Evolutionary conservation across 371 early-diverging fungal genomes (phyloP), one percentile per base, ranked within the genome.

Genomic region (Dichotomocladium elegans): DNA sequence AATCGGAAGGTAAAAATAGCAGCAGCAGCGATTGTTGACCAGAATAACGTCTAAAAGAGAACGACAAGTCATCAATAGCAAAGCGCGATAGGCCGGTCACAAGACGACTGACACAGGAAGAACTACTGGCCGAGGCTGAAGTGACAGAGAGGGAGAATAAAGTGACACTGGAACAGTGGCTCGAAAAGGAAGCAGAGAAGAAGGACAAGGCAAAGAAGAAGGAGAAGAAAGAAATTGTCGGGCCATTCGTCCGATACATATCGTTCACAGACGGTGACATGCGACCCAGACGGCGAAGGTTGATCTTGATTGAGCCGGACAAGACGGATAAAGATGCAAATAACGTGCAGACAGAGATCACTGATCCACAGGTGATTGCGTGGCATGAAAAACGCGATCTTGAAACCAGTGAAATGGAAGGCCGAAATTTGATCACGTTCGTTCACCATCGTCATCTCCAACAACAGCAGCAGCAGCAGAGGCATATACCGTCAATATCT

Each of bases 121-220:
- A 85, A 33, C 45, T 85, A 4, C 48, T 85, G 41, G 79, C 69
- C 25, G 82, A 85, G 48, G 85, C 85, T 11, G 75, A 64, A 3
- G 72, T 79, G 46, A 85, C 83, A 0, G 85, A 82, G 50, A 70
- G 70, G 27, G 66, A 71, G 47, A 85, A 85, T 57, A 17, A 61
- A 42, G 69, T 67, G 12, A 81, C 83, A 0, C 33, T 85, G 19
- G 64, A 77, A 35, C 74, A 77, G 31, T 85, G 80, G 78, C 79
- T 81, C 50, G 68, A 74, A 28, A 76, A 66, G 53, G 85, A 85
- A 56, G 68, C 68, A 41, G 77, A 80, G 50, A 65, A 74, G 47
- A 77, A 72, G 60, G 76, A 63, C 3, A 72, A 66, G 30, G 70
- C 68, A n/a, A 77, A 74, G 53, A 70, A 71, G 44, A 79, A 74